A percentile compares a stretch with the other conserved stretches of the same genome.
Conservation (phyloP, 306 rosid species). For the Sphenostylis stenocarpa region DNA sequence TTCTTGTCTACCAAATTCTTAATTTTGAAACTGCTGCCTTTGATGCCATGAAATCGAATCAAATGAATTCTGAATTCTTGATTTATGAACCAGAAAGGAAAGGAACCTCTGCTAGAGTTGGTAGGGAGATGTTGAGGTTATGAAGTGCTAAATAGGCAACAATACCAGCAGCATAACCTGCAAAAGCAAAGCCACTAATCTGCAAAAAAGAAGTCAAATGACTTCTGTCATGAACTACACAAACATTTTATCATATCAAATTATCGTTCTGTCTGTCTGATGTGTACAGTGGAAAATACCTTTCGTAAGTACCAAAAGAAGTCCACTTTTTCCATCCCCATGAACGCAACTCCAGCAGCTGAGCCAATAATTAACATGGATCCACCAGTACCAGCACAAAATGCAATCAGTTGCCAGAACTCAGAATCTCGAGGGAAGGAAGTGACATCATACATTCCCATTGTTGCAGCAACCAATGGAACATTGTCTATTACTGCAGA, state of each 20-base stretch:
- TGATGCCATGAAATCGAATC: constrained; percentile 28
- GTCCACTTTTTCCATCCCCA: constrained; percentile 99
- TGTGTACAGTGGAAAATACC: constrained; percentile 44
- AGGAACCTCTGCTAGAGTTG: constrained; percentile 76
- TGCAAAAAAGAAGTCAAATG: constrained; percentile 42
- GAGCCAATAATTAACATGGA: constrained; percentile 95
- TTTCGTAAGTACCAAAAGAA: constrained; percentile 93
- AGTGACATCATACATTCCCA: constrained; percentile 91
- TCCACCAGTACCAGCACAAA: constrained; percentile 96
- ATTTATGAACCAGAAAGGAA: constrained; percentile 61
- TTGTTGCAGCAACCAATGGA: constrained; percentile 89
- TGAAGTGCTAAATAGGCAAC: constrained; percentile 71
- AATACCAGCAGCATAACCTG: constrained; percentile 91
- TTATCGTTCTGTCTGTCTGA: background rate
- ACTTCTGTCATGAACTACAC: background rate
- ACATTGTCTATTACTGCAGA: constrained; percentile 91
- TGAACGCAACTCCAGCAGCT: constrained; percentile 95
- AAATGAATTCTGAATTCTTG: constrained; percentile 20
- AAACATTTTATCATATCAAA: constrained; percentile 3
- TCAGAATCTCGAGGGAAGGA: constrained; percentile 85
- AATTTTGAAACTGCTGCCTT: constrained; percentile 3
- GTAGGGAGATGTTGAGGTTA: constrained; percentile 61
- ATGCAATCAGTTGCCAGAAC: constrained; percentile 93
- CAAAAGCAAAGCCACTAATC: constrained; percentile 95
- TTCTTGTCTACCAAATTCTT: constrained; percentile 11